These are phyloP conservation scores for Hyparrhenia diplandra DNA, from an alignment of 176 grass and related monocot genomes.

Conservation along the genomic window DNA sequence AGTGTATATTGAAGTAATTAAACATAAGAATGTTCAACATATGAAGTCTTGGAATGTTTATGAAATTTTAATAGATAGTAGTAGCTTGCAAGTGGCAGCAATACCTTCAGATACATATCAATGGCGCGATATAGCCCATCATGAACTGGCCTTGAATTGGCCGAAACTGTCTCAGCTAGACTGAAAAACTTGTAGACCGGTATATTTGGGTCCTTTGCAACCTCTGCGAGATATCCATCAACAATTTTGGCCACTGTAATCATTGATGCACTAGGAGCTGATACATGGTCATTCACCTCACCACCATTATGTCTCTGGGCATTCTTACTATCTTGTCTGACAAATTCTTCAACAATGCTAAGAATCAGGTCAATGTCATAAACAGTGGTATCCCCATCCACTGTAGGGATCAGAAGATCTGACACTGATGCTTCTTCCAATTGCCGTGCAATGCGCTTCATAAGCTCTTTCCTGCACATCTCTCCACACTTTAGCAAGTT, in stretches of 20 bases:
- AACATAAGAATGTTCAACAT: background rate
- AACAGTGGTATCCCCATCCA: conserved; percentile 54
- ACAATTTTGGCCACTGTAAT: conserved; percentile 70
- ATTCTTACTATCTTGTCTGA: conserved; percentile 58
- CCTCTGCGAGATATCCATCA: conserved; percentile 80
- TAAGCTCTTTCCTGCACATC: conserved; percentile 75
- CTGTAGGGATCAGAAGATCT: conserved; percentile 84
- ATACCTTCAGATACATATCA: conserved; percentile 96
- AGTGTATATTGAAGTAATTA: background rate
- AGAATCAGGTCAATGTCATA: conserved; percentile 89
- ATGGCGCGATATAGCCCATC: conserved; percentile 87
- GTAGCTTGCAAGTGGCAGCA: background rate
- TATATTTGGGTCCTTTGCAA: conserved; percentile 76
- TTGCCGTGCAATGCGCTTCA: conserved; percentile 82
- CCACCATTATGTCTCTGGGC: conserved; percentile 36
- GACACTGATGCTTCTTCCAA: conserved; percentile 73
- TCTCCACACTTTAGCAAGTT: conserved; percentile 63
- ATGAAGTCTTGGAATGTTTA: background rate
- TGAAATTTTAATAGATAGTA: conserved; percentile 15
- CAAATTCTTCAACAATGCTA: conserved; percentile 83
- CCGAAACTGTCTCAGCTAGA: conserved; percentile 69
- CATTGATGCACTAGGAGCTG: conserved; percentile 55
- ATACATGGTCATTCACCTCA: conserved; percentile 44
- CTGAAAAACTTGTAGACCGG: conserved; percentile 69
- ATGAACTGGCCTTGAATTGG: conserved; percentile 68